Conservation (phyloP, 2,329 filamentous ascomycete genomes). For the Fusarium scirpi region DNA sequence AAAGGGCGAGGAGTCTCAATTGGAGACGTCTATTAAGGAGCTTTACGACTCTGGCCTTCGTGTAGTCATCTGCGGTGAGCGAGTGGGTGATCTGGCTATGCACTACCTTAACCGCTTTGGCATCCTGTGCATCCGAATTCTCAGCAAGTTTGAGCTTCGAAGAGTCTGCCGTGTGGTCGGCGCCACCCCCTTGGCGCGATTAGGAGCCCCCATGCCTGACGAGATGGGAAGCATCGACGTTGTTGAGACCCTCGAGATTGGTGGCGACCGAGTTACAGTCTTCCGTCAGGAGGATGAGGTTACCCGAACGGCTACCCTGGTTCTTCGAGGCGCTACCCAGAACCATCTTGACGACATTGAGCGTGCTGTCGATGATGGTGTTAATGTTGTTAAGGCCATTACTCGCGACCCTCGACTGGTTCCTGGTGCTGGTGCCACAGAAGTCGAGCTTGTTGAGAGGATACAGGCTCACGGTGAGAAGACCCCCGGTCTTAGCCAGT, state of each 20-base stretch:
- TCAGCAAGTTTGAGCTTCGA: slow-evolving; percentile 97
- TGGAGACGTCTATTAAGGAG: slow-evolving; percentile 93
- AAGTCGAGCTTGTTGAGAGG: slow-evolving; percentile 92
- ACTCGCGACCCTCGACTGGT: slow-evolving; percentile 92
- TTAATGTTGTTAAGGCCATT: slow-evolving; percentile 98
- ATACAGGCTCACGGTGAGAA: slow-evolving; percentile 92
- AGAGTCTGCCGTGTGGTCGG: slow-evolving; percentile 95
- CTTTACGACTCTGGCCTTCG: slow-evolving; percentile 92
- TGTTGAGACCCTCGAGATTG: slow-evolving; percentile 97
- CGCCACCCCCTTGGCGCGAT: slow-evolving; percentile 92
- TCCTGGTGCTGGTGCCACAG: slow-evolving; percentile 92
- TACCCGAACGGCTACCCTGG: slow-evolving; percentile 92
- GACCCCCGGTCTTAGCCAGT: slow-evolving; percentile 92
- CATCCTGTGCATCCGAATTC: slow-evolving; percentile 94
- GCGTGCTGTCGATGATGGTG: slow-evolving; percentile 95
- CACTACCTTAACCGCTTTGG: slow-evolving; percentile 98
- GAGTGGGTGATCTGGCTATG: slow-evolving; percentile 94
- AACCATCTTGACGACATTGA: slow-evolving; percentile 98
- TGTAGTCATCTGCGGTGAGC: slow-evolving; percentile 90
- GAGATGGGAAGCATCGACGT: slow-evolving; percentile 97
- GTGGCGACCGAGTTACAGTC: slow-evolving; percentile 96
- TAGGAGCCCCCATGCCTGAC: slow-evolving; percentile 99
- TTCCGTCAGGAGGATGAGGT: slow-evolving; percentile 96
- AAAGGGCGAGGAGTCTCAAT: slow-evolving; percentile 92
- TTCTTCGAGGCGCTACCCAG: slow-evolving; percentile 94